Evolutionary conservation across 176 grass and related monocot species (phyloP).

Genomic region (Ensete glaucum): DNA sequence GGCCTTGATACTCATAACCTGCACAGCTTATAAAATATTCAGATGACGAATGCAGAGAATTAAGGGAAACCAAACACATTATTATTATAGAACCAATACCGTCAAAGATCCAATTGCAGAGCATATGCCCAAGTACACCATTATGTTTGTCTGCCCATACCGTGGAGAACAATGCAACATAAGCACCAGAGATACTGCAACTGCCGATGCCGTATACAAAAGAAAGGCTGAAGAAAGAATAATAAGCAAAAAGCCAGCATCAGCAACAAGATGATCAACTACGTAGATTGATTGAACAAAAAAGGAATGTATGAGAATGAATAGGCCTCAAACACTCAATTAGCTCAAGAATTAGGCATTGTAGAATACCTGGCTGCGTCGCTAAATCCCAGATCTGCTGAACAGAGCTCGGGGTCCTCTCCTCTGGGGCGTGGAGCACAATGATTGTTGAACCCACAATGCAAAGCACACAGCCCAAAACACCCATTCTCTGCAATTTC

Average conservation of each 20-base stretch:
- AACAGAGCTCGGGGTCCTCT: constrained; percentile 65
- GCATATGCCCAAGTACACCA: constrained; percentile 89
- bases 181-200: constrained; percentile 65
- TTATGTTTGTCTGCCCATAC: constrained; percentile 90
- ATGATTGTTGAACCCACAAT: constrained; percentile 88
- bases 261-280: neutral
- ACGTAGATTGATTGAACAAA: neutral
- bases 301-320: neutral
- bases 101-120: constrained; percentile 87
- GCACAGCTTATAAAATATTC: constrained; percentile 1
- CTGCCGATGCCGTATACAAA: constrained; percentile 56
- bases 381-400: constrained; percentile 80
- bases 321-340: neutral
- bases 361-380: constrained; percentile 56
- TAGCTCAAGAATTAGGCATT: neutral
- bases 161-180: constrained; percentile 74
- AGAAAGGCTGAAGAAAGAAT: constrained; percentile 47
- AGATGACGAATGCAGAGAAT: constrained; percentile 9
- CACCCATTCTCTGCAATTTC: constrained; percentile 74
- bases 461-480: constrained; percentile 83
- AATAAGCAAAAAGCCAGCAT: neutral
- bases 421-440: constrained; percentile 85
- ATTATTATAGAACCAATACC: constrained; percentile 23
- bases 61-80: neutral
- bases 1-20: constrained; percentile 99